Conservation (phyloP, 305 asterid genomes). For the Solanum chacoense region DNA sequence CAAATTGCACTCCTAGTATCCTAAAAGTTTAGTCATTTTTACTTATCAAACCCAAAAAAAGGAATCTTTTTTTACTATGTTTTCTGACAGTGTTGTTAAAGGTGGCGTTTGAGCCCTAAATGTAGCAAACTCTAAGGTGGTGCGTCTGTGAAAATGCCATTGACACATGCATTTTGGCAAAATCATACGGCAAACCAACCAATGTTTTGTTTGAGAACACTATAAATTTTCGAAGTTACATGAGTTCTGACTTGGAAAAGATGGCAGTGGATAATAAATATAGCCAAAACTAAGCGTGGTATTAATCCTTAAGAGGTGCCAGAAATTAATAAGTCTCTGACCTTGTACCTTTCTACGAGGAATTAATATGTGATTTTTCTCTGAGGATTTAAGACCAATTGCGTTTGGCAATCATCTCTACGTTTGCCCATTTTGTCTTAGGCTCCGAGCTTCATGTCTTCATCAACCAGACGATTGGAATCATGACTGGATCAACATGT, state of each 20-base stretch:
- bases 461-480: background rate
- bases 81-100: background rate
- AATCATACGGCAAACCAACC: background rate
- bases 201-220: background rate
- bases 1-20: background rate
- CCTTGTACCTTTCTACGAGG: background rate
- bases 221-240: background rate
- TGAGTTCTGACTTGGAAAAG: background rate
- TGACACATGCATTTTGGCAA: background rate
- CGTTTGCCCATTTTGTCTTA: background rate
- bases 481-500: background rate
- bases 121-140: background rate
- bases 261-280: background rate
- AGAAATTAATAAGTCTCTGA: background rate
- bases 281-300: background rate
- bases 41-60: background rate
- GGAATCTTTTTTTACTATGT: background rate
- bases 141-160: background rate
- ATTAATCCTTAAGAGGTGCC: background rate
- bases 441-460: background rate
- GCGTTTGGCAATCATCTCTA: background rate
- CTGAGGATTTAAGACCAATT: background rate
- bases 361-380: background rate
- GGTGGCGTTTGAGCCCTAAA: background rate
- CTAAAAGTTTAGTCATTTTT: background rate